These are phyloP conservation scores for Phallus indusiatus DNA, from an alignment of 768 basidiomycete species.

Conservation along the genomic window DNA sequence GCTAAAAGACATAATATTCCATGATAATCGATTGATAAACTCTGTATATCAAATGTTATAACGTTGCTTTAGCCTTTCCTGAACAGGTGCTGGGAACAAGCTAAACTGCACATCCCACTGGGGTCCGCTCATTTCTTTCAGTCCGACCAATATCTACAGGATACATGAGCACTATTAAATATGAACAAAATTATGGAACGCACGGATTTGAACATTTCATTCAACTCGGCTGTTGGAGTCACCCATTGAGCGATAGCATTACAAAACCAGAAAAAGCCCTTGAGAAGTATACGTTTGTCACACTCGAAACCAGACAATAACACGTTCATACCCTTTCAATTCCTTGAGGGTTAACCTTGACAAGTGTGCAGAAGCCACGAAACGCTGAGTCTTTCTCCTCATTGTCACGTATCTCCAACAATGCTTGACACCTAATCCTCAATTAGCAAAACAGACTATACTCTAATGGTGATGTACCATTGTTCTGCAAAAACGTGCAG, in stretches of 20 bases:
- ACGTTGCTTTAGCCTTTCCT: constrained; percentile 74
- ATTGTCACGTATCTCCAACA: constrained; percentile 98
- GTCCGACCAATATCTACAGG: constrained; percentile 64
- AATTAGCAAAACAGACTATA: constrained; percentile 5
- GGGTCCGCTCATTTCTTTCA: constrained; percentile 78
- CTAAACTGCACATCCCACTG: constrained; percentile 81
- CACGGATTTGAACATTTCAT: constrained; percentile 79
- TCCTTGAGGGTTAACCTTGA: constrained; percentile 89
- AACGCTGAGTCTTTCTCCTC: constrained; percentile 99
- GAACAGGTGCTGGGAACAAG: constrained; percentile 80
- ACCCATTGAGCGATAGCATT: constrained; percentile 97
- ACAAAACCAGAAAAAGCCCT: constrained; percentile 97
- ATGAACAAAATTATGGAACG: constrained; percentile 9
- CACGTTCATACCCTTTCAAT: constrained; percentile 67
- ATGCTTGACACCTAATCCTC: constrained; percentile 60
- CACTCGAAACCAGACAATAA: not conserved
- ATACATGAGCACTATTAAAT: not conserved
- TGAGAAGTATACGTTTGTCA: constrained; percentile 21
- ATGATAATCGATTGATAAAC: not conserved
- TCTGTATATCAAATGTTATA: constrained; percentile 62
- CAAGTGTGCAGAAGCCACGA: constrained; percentile 91
- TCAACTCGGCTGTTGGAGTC: constrained; percentile 82
- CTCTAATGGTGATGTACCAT: constrained; percentile 36
- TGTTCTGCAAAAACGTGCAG: constrained; percentile 85
- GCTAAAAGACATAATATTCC: not conserved